Percentiles rank a stretch among this genome's conserved stretches.
Evolutionary conservation across 257 asterid species (phyloP).

Genomic region (Verbena officinalis): DNA sequence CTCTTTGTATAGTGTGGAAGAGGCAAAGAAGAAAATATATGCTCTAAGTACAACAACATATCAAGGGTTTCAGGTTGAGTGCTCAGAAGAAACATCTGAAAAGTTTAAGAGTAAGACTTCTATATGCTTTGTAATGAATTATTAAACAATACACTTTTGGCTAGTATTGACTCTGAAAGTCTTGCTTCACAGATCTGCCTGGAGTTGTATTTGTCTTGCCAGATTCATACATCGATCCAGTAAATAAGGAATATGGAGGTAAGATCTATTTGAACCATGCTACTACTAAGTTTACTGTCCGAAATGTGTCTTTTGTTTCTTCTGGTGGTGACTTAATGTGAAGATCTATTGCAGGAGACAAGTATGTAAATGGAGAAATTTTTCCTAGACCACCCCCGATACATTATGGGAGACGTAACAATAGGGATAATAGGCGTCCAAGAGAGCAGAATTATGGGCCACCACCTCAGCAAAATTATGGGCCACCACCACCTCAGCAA

Average conservation of each 20-base stretch:
- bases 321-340: background rate
- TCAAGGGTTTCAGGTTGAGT: constrained; percentile 84
- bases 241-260: constrained; percentile 96
- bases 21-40: constrained; percentile 92
- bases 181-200: constrained; percentile 53
- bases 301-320: background rate
- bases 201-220: constrained; percentile 90
- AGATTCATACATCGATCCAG: constrained; percentile 93
- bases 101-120: constrained; percentile 71
- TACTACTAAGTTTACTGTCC: background rate
- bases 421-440: constrained; percentile 41
- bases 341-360: constrained; percentile 65
- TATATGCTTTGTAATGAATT: constrained; percentile 11
- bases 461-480: constrained; percentile 41
- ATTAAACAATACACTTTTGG: constrained; percentile 4
- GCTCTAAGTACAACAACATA: constrained; percentile 89
- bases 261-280: constrained; percentile 19
- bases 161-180: constrained; percentile 22
- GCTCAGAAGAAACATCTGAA: constrained; percentile 81
- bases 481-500: constrained; percentile 31
- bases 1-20: constrained; percentile 68
- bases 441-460: constrained; percentile 45
- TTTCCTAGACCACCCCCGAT: constrained; percentile 88
- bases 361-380: constrained; percentile 84
- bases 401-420: constrained; percentile 50